Evolutionary conservation across 352 stramenopile genomes (phyloP).

Genomic region (Phytophthora fragariaefolia): DNA sequence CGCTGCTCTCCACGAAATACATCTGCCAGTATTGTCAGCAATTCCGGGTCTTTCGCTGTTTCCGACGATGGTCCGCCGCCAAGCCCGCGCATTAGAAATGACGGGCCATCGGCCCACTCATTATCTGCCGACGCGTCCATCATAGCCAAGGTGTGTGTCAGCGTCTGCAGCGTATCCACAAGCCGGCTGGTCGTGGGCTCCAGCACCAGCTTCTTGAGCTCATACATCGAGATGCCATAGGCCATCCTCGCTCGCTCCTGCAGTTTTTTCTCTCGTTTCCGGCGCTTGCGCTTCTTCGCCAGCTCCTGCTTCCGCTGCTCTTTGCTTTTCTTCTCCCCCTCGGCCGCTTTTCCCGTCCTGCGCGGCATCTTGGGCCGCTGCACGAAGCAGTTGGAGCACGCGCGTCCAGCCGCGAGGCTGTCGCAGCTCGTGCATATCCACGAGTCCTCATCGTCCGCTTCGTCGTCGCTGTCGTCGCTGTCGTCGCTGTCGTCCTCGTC

Average conservation of each 20-base stretch:
- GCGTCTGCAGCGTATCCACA: constrained; percentile 69
- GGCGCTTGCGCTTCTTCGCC: constrained; percentile 37
- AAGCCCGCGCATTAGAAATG: constrained; percentile 70
- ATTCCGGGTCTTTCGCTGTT: constrained; percentile 63
- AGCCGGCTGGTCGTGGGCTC: constrained; percentile 59
- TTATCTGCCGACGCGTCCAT: constrained; percentile 83
- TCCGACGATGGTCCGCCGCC: constrained; percentile 35
- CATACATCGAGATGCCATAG: constrained; percentile 75
- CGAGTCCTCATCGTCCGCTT: constrained; percentile 17
- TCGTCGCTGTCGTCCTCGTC: constrained; percentile 39
- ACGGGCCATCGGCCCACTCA: constrained; percentile 65
- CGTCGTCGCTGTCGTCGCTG: constrained; percentile 28
- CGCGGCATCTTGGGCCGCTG: constrained; percentile 28
- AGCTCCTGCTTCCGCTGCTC: constrained; percentile 39
- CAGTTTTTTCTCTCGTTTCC: constrained; percentile 44
- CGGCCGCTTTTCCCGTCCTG: constrained; percentile 29
- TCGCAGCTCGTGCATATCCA: constrained; percentile 49
- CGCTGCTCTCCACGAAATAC: constrained; percentile 55
- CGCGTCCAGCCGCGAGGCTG: constrained; percentile 24
- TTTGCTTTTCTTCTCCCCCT: constrained; percentile 32
- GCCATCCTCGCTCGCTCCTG: constrained; percentile 55
- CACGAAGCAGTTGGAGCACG: constrained; percentile 52
- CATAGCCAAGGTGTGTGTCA: constrained; percentile 88
- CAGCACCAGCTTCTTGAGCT: constrained; percentile 57
- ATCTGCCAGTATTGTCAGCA: constrained; percentile 56